phyloP scores from a whole-genome alignment of 257 asterid species.

The Coffea canephora region DNA sequence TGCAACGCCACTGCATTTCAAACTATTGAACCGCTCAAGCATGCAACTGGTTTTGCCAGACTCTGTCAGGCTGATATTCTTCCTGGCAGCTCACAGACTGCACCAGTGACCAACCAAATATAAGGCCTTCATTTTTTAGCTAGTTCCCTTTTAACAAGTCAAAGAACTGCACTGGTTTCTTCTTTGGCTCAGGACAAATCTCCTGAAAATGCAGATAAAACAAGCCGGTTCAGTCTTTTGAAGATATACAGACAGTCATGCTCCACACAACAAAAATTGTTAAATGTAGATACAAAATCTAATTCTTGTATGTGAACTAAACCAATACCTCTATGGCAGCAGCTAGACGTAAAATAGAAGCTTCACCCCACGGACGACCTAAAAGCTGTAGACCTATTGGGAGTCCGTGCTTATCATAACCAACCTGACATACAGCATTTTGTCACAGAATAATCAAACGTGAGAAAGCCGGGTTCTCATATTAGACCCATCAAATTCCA shows the following conservation, averaged over 20 bases:
- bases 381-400: conserved; percentile 91
- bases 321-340: conserved; percentile 73
- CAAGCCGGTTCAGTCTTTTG: neutral
- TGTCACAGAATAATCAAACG: neutral
- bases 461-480: neutral
- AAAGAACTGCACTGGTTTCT: conserved; percentile 71
- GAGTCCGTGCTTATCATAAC: conserved; percentile 92
- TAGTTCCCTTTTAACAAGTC: conserved; percentile 69
- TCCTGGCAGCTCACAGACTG: neutral
- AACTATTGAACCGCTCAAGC: neutral
- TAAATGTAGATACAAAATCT: neutral
- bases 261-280: neutral
- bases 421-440: conserved; percentile 46
- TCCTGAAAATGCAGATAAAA: conserved; percentile 42
- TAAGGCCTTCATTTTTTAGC: neutral
- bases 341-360: conserved; percentile 80
- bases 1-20: neutral
- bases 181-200: conserved; percentile 58
- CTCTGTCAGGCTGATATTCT: neutral
- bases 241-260: neutral
- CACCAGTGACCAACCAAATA: neutral
- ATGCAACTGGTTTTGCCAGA: too few species aligned
- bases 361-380: conserved; percentile 98
- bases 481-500: neutral
- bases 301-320: neutral